Percentiles rank a stretch among this genome's conserved stretches.
Evolutionary conservation across 164 flowering plant genomes (phyloP).

Genomic region (Kalanchoe fedtschenkoi): DNA sequence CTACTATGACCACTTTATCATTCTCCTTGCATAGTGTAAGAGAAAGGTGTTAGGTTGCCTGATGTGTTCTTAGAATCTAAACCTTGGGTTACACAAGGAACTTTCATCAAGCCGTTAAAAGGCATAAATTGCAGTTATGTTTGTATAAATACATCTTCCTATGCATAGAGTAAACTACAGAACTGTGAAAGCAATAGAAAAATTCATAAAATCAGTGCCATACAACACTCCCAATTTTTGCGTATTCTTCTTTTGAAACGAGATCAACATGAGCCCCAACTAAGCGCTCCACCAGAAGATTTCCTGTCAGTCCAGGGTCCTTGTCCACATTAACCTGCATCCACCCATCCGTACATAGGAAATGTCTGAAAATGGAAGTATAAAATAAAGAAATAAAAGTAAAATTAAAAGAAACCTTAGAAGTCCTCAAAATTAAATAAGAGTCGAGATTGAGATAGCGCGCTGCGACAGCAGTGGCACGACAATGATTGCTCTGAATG

Average conservation of each 20-base stretch:
- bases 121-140: no score
- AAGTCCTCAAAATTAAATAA: slow-evolving; percentile 76
- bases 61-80: no score
- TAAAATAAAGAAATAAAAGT: slow-evolving; percentile 4
- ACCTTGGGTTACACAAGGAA: no score
- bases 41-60: no score
- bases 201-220: slow-evolving; percentile 10
- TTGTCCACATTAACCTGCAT: slow-evolving; percentile 64
- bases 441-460: slow-evolving; percentile 78
- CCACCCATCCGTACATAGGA: not conserved
- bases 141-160: no score
- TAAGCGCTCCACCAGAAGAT: slow-evolving; percentile 86
- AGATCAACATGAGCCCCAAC: slow-evolving; percentile 88
- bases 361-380: not conserved
- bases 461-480: slow-evolving; percentile 97
- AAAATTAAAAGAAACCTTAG: slow-evolving; percentile 43
- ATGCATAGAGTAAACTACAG: not conserved
- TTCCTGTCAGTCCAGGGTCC: slow-evolving; percentile 92
- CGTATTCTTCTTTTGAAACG: slow-evolving; percentile 90
- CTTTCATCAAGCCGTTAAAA: no score
- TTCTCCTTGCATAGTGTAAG: no score
- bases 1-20: no score
- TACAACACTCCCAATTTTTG: slow-evolving; percentile 70
- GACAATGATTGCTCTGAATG: slow-evolving; percentile 96
- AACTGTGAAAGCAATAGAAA: not conserved